phyloP scores from a whole-genome alignment of 2,329 filamentous ascomycete genomes.

The Fusarium kyushuense region DNA sequence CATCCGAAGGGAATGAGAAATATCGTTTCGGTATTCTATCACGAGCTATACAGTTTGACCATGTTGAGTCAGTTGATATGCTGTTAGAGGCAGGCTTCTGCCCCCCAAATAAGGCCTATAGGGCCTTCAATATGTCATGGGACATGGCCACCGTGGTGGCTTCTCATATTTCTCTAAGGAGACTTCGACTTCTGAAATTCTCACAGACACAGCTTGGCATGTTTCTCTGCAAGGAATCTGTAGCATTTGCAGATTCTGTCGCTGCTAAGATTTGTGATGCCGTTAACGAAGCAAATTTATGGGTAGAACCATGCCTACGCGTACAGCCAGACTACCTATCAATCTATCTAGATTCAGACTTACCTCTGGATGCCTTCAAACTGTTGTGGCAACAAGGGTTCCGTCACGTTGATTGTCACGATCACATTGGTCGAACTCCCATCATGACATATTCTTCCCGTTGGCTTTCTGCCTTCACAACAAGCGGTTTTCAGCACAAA shows the following conservation, averaged over 20 bases:
- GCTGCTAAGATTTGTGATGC: background rate
- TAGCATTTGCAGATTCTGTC: background rate
- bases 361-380: rapidly evolving
- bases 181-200: rapidly evolving
- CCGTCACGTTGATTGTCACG: background rate
- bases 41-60: rapidly evolving
- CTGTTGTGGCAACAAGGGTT: background rate
- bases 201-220: background rate
- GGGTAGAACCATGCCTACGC: rapidly evolving
- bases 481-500: no score
- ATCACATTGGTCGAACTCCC: rapidly evolving
- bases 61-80: rapidly evolving
- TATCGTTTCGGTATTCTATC: no score
- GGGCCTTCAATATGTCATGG: rapidly evolving
- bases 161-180: background rate
- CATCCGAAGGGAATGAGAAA: background rate
- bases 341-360: rapidly evolving
- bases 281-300: background rate
- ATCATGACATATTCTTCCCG: no score
- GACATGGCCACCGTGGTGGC: background rate
- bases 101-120: rapidly evolving
- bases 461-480: no score
- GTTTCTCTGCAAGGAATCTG: background rate
- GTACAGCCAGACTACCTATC: background rate
- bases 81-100: background rate